A percentile compares a stretch with the other conserved stretches of the same genome.
These are phyloP conservation scores for Solanum bukasovii DNA, from an alignment of 257 asterid genomes.

Conservation along the genomic window DNA sequence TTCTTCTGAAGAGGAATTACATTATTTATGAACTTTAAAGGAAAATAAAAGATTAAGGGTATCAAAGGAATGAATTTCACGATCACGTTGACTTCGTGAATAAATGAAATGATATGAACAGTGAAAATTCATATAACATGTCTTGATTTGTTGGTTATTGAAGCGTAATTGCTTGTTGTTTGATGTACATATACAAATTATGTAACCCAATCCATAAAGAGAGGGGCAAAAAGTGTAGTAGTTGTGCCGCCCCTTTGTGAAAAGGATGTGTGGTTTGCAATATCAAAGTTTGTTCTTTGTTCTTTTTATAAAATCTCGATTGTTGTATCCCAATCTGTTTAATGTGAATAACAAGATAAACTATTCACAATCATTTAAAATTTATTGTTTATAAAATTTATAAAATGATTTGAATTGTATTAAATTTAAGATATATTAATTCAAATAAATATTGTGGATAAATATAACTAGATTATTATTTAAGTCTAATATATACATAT, in stretches of 20 bases:
- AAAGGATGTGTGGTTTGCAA: constrained; percentile 1
- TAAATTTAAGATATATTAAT: too few relatives aligned
- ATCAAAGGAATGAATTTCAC: not conserved
- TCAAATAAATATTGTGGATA: not conserved
- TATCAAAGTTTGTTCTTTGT: not conserved
- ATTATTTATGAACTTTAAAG: not conserved
- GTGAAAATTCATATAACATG: not conserved
- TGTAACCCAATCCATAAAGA: not conserved
- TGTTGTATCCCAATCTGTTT: not conserved
- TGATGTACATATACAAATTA: not conserved
- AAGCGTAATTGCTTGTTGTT: not conserved
- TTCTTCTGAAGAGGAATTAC: constrained; percentile 11
- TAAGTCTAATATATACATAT: too few relatives aligned
- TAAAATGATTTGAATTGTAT: too few relatives aligned
- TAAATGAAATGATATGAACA: not conserved
- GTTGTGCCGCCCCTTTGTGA: not conserved
- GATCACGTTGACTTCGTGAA: not conserved
- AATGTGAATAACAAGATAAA: not conserved
- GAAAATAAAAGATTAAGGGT: not conserved
- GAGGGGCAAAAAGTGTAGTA: not conserved
- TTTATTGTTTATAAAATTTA: too few relatives aligned
- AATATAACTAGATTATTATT: not conserved
- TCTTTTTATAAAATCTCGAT: not conserved
- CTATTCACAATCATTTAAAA: not conserved
- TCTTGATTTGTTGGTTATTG: not conserved